A percentile compares a stretch with the other conserved stretches of the same genome.
These are phyloP conservation scores for Massariosphaeria phaeospora DNA, from an alignment of 495 filamentous ascomycete species.

Conservation along the genomic window DNA sequence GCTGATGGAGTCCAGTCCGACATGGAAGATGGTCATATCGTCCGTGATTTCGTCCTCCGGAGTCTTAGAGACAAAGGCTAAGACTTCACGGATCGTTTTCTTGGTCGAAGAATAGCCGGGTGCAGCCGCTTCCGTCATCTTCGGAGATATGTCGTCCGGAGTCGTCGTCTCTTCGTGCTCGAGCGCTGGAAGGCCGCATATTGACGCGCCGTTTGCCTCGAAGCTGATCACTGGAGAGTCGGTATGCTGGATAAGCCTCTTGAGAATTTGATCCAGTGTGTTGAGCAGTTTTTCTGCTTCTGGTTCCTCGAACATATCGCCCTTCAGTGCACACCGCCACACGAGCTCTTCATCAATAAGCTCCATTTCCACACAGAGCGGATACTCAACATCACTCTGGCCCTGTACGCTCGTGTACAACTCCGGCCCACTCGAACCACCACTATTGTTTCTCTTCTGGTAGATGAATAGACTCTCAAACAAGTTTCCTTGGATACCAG, in stretches of 20 bases:
- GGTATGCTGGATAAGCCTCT: conserved; percentile 46
- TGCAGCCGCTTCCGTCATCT: not conserved
- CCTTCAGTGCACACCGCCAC: conserved; percentile 68
- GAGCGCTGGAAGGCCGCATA: conserved; percentile 52
- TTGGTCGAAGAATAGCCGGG: conserved; percentile 46
- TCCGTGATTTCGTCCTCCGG: conserved; percentile 56
- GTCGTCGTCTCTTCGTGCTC: conserved; percentile 20
- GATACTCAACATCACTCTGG: conserved; percentile 64
- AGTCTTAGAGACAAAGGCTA: conserved; percentile 60
- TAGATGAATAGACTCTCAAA: conserved; percentile 68
- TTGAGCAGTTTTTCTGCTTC: conserved; percentile 48
- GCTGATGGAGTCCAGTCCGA: conserved; percentile 87
- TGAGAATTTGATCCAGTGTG: conserved; percentile 52
- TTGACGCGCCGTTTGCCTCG: conserved; percentile 39
- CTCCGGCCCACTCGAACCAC: not conserved
- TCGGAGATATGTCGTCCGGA: not conserved
- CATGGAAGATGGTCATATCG: conserved; percentile 68
- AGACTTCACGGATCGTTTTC: conserved; percentile 52
- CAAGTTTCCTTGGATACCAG: conserved; percentile 30
- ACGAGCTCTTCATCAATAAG: conserved; percentile 48
- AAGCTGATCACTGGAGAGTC: conserved; percentile 52
- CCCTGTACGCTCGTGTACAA: conserved; percentile 57
- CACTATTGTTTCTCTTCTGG: conserved; percentile 43
- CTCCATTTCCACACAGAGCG: conserved; percentile 76
- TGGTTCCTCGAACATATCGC: conserved; percentile 44